Base-by-base conservation (phyloP, 2,329 filamentous ascomycete species). In the Chaetomium sp. region DNA sequence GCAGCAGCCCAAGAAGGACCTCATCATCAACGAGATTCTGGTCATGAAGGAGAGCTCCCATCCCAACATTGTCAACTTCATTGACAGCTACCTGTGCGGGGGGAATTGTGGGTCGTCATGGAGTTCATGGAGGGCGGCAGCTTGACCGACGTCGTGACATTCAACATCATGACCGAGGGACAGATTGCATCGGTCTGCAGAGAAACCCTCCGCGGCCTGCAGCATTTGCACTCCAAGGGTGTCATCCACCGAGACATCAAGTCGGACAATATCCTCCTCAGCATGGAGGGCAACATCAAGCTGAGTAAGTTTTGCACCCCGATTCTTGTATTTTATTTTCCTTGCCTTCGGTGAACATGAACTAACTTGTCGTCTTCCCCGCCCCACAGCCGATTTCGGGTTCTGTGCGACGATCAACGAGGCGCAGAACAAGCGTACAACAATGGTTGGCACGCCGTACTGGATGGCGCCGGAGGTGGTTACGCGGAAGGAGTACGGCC, bases 381-480 rank as follows among this genome's bases (percentile, higher is more conserved):
- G 13, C 42, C 10, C 10, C 5, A 49, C 69, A 96, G 92, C 94
- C 73, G 95, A 99, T 82, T 98, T 99, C 74, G 95, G 95, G 13
- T 99, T 99, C 81, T 98, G 95, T 77, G 95, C 95, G 27, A 96
- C 97, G 75, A 97, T 98, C 79, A 98, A 97, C 75, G 94, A 98
- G 74, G 90, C 90, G 31, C 93, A 97, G 72, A 96, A 93, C 79
- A 98, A 98, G 83, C 90, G 95, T 66, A 98, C 93, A 4, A 99
- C 95, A 16, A 99, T 98, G 95, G 95, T 99, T 53, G 95, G 95
- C 61, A 98, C 95, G 8, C 95, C 95, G 1, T 99, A 99, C 78
- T 99, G 95, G 95, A 99, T 99, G 95, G 95, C 95, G 1, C 95
- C 95, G 3, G 95, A 99, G 78, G 94, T 99, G 25, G 95, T 99